Percentiles rank a stretch among this genome's conserved stretches.
Conservation (phyloP, 345 rosid genomes). For the Hibiscus tridactylites region DNA sequence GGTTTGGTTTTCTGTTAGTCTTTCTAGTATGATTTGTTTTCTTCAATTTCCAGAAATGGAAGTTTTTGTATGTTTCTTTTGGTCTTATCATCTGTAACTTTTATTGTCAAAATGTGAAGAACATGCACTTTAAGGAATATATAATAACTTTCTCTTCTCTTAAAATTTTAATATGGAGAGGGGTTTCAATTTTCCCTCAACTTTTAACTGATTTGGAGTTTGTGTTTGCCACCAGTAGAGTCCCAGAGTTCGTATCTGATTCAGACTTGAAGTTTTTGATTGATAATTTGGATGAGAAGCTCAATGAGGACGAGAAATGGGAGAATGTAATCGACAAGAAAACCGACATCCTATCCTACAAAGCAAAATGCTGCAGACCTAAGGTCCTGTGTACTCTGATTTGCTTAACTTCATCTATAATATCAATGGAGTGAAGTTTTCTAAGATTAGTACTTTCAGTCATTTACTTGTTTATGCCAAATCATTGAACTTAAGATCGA, state of each 20-base stretch:
- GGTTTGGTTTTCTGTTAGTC: background rate
- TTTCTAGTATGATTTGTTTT: background rate
- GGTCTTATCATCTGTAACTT: background rate
- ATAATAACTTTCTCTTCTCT: background rate
- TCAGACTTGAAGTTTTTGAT: slow-evolving; percentile 57
- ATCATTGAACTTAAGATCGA: background rate
- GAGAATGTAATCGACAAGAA: slow-evolving; percentile 48
- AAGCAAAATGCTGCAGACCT: slow-evolving; percentile 63
- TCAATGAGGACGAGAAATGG: slow-evolving; percentile 42
- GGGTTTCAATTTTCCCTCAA: background rate
- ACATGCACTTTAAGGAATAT: background rate
- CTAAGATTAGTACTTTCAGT: background rate
- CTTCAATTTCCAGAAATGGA: background rate
- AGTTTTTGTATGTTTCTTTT: background rate
- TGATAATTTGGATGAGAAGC: slow-evolving; percentile 39
- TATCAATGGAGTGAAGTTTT: background rate
- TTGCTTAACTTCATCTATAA: background rate
- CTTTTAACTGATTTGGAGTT: background rate
- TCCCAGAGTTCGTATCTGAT: slow-evolving; percentile 1
- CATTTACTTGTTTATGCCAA: background rate
- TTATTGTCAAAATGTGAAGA: background rate
- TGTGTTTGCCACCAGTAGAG: background rate
- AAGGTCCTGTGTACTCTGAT: slow-evolving; percentile 28
- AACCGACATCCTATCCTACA: slow-evolving; percentile 45
- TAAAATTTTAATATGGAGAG: background rate